Evolutionary conservation across 768 basidiomycete species (phyloP).

Genomic region (Boletus insuetus): DNA sequence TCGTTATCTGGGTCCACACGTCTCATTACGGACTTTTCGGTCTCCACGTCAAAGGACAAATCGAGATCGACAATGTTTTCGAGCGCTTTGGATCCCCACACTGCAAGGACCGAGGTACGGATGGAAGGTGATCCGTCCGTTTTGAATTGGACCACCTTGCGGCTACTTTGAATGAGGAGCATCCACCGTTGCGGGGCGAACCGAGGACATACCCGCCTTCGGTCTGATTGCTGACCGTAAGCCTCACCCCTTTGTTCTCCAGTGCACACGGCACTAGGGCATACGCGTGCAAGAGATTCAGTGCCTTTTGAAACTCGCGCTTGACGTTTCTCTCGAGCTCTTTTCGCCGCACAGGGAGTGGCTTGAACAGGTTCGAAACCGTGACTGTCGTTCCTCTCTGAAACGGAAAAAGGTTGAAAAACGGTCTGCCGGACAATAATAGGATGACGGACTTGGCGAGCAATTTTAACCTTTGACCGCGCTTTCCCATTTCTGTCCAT

Average conservation of each 20-base stretch:
- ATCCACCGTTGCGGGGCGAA: neutral
- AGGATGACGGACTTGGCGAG: conserved; percentile 60
- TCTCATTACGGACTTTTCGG: conserved; percentile 44
- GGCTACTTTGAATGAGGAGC: conserved; percentile 34
- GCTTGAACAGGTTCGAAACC: conserved; percentile 68
- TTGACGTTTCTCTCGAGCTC: conserved; percentile 88
- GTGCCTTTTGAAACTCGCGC: conserved; percentile 83
- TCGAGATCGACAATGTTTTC: conserved; percentile 75
- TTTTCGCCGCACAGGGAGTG: conserved; percentile 87
- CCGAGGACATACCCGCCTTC: conserved; percentile 61
- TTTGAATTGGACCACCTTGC: conserved; percentile 65
- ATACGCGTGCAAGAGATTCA: conserved; percentile 83
- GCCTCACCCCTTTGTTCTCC: conserved; percentile 58
- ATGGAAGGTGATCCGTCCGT: conserved; percentile 67
- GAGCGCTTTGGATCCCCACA: conserved; percentile 85
- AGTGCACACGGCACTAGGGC: conserved; percentile 77
- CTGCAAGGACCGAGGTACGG: conserved; percentile 59
- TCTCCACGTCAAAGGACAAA: conserved; percentile 63
- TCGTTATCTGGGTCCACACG: conserved; percentile 19
- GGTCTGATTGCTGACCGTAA: conserved; percentile 67
- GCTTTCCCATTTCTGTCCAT: conserved; percentile 67
- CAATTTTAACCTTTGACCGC: conserved; percentile 56
- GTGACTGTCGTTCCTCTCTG: conserved; percentile 86
- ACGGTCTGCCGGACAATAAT: neutral
- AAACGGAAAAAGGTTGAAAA: too few relatives aligned